phyloP scores from a whole-genome alignment of 257 asterid genomes.

The Avicennia marina region DNA sequence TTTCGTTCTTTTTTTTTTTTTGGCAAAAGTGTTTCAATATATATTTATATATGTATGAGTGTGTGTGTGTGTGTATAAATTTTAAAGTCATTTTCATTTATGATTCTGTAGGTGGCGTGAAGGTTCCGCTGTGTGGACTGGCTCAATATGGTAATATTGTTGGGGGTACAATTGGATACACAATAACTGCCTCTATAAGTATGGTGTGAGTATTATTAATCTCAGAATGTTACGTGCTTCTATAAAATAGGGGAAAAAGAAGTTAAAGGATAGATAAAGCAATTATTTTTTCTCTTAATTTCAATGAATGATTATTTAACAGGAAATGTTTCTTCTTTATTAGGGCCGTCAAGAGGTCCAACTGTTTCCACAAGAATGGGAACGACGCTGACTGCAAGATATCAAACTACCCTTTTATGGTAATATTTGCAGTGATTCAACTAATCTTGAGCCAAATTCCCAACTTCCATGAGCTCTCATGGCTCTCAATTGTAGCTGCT shows the following conservation, averaged over 20 bases:
- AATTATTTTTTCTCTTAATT: no score
- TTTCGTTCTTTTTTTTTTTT: no score
- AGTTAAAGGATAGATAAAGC: no score
- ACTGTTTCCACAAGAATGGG: slow-evolving; percentile 69
- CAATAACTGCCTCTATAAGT: slow-evolving; percentile 70
- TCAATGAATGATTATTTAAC: no score
- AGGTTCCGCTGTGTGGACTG: slow-evolving; percentile 55
- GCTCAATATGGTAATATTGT: slow-evolving; percentile 63
- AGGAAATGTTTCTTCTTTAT: neutral
- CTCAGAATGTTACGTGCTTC: neutral
- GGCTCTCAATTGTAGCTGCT: slow-evolving; percentile 91
- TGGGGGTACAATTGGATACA: slow-evolving; percentile 70
- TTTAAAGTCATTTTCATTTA: neutral
- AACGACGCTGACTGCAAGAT: slow-evolving; percentile 36
- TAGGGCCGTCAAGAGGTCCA: slow-evolving; percentile 79
- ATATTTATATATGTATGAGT: no score
- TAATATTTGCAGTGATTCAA: slow-evolving; percentile 59
- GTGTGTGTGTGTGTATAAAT: no score
- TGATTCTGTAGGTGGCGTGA: slow-evolving; percentile 44
- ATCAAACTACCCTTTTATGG: slow-evolving; percentile 60
- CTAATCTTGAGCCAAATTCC: slow-evolving; percentile 81
- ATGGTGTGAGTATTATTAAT: slow-evolving; percentile 51
- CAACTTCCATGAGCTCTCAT: slow-evolving; percentile 68
- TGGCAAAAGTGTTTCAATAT: no score
- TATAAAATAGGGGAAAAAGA: neutral